These are phyloP conservation scores for Tetradesmus lagerheimii DNA, from an alignment of 139 green algal species.

Conservation along the genomic window DNA sequence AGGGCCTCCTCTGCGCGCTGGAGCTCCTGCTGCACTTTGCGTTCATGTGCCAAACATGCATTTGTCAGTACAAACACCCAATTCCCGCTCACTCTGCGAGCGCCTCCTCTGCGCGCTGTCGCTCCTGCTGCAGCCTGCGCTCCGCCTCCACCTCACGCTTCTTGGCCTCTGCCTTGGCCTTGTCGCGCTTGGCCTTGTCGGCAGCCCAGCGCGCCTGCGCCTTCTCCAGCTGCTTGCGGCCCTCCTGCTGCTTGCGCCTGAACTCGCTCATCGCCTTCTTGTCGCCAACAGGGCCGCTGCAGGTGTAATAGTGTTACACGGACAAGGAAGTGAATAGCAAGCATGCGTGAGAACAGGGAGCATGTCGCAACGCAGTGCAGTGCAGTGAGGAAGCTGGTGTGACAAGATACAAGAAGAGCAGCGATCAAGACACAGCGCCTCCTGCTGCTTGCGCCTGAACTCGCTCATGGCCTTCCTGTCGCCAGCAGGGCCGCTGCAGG, in stretches of 20 bases:
- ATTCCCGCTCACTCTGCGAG: slow-evolving; percentile 44
- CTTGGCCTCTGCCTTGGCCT: slow-evolving; percentile 28
- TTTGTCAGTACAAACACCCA: too few species aligned
- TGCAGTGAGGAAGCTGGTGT: too few species aligned
- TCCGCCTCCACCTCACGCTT: slow-evolving; percentile 46
- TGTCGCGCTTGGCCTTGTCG: slow-evolving; percentile 17
- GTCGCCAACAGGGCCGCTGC: slow-evolving; percentile 48
- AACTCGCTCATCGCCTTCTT: slow-evolving; percentile 57
- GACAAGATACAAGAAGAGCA: neutral
- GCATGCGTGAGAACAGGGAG: too few species aligned
- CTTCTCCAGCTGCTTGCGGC: slow-evolving; percentile 49
- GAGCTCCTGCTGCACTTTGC: slow-evolving; percentile 24
- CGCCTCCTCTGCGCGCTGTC: slow-evolving; percentile 15
- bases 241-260: slow-evolving; percentile 51
- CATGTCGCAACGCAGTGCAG: too few species aligned
- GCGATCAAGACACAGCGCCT: neutral
- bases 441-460: neutral
- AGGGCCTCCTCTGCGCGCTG: slow-evolving; percentile 17
- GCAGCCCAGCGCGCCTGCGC: slow-evolving; percentile 40
- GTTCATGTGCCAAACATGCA: too few species aligned
- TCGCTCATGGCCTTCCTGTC: neutral
- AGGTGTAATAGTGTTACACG: neutral
- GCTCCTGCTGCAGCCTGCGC: slow-evolving; percentile 30
- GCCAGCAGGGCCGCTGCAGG: neutral
- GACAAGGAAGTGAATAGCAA: too few species aligned